Base-by-base conservation (phyloP, 139 green algal genomes). In the Spirogloea muscicola region DNA sequence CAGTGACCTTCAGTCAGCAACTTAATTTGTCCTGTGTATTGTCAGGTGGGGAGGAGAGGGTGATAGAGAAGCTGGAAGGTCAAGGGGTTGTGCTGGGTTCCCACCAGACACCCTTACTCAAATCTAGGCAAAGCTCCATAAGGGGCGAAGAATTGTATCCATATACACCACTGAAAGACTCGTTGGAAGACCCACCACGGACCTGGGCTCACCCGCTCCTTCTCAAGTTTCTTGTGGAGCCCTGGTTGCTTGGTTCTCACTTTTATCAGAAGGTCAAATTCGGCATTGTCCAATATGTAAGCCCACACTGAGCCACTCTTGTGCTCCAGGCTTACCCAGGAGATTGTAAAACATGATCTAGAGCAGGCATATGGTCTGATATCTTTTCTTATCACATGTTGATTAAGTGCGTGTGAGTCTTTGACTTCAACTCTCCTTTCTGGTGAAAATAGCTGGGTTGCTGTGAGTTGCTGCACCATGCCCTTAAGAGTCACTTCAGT, bases 251-350 rank as follows among this genome's bases (percentile, higher is more conserved):
- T 7, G 59, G 59, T 25, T 27, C 49, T 27, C 59, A 57, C 27
- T 31, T 68, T 27, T 68, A 43, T n/a, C 59, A 57, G 38, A 31
- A 63, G 40, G 31, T 27, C 38, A 68, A 68, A 7, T 49, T 68
- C 40, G 59, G 59, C 59, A 68, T 68, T n/a, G 59, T 68, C 29
- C 59, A 43, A 31, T 68, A 68, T 49, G 59, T 68, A 31, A 68
- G 40, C 46, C 21, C 21, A 55, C 21, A 55, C 21, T 21, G 46
- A 55, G 46, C 21, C 21, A 31, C 21, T 55, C 21, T 55, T 21
- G 46, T 55, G 46, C 46, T 31, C n/a, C n/a, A 31, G 46, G 21
- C 21, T 55, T 21, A 21, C 21, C 46, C 21, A 21, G 21, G 21
- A n/a, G 21, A 21, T 21, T 31, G 21, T 55, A 21, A 31, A 21